Evolutionary conservation across 495 filamentous ascomycete species (phyloP).

Genomic region (Penicillium coffeae): DNA sequence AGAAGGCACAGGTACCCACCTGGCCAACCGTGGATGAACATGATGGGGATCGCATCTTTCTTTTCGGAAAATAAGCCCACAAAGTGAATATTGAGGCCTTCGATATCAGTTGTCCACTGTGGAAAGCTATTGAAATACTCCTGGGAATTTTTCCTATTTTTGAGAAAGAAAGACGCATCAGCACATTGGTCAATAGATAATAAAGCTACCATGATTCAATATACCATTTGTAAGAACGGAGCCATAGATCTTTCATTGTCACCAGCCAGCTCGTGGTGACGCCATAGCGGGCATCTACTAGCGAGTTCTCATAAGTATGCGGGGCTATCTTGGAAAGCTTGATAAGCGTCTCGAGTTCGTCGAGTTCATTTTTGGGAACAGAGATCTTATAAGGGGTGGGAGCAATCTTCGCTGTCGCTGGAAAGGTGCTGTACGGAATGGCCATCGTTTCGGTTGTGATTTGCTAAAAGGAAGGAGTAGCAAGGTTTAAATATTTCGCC

Average conservation of each 20-base stretch:
- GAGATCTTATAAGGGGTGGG: constrained; percentile 37
- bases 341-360: constrained; percentile 47
- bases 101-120: constrained; percentile 53
- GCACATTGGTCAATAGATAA: too few relatives aligned
- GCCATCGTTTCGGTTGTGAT: constrained; percentile 17
- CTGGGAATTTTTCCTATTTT: constrained; percentile 47
- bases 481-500: too few relatives aligned
- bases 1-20: too few relatives aligned
- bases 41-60: constrained; percentile 55
- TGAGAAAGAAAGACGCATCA: not conserved
- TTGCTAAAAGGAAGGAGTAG: not conserved
- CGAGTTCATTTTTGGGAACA: constrained; percentile 43
- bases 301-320: constrained; percentile 46
- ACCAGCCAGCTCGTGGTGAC: constrained; percentile 54
- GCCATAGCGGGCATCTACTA: constrained; percentile 47
- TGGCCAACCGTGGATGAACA: constrained; percentile 62
- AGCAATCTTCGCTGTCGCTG: constrained; percentile 18
- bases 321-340: constrained; percentile 50
- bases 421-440: constrained; percentile 25
- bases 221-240: constrained; percentile 44
- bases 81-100: constrained; percentile 56
- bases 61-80: constrained; percentile 58
- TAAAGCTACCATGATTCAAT: not conserved
- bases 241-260: constrained; percentile 52
- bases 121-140: constrained; percentile 59